Base-by-base conservation (phyloP, 495 filamentous ascomycete genomes). In the Sabuloglossum arenarium region DNA sequence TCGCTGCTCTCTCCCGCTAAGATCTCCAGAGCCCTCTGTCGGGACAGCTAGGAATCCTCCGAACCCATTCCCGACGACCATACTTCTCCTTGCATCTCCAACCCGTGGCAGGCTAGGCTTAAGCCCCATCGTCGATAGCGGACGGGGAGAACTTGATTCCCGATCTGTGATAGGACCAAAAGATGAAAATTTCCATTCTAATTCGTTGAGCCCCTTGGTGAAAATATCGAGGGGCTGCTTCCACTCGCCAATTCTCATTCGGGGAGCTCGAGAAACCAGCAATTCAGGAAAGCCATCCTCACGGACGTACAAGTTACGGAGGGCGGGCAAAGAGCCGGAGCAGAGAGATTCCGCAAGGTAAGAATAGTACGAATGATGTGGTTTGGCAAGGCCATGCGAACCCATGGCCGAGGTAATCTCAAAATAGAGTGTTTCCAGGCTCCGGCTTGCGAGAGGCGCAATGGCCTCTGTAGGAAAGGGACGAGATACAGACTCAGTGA, bases 291-390 rank as follows among this genome's bases (percentile, higher is more conserved):
- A 94, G 56, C 75, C 68, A 10, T 81, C 71, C 61, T 95, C 88
- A 10, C 86, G 84, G 42, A 95, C 91, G 66, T 93, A 97, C 27
- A 97, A 73, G 21, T 79, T 73, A 6, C 68, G 71, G 1, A 98
- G 76, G 12, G 75, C 72, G 10, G 88, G 85, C 0, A 98, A 75
- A 16, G 75, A 72, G 56, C 81, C 79, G n/a, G 77, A 74, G 60
- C 87, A 77, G 31, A 98, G 73, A 6, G 85, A 91, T 37, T 75
- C 74, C 24, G 88, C 76, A n/a, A 98, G 78, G 70, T 94, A 94
- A 46, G 73, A 71, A 65, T 98, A 94, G 71, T 94, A 93, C 53
- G 79, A 81, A 4, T 72, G 68, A 0, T 78, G 74, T 8, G 80
- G 77, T 21, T 73, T 75, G 4, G 79, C 70, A 43, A 85, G 75